Evolutionary conservation across 1,284 basidiomycete species (phyloP), one percentile per base, ranked within the genome.

Genomic region (Cutaneotrichosporon sp.): DNA sequence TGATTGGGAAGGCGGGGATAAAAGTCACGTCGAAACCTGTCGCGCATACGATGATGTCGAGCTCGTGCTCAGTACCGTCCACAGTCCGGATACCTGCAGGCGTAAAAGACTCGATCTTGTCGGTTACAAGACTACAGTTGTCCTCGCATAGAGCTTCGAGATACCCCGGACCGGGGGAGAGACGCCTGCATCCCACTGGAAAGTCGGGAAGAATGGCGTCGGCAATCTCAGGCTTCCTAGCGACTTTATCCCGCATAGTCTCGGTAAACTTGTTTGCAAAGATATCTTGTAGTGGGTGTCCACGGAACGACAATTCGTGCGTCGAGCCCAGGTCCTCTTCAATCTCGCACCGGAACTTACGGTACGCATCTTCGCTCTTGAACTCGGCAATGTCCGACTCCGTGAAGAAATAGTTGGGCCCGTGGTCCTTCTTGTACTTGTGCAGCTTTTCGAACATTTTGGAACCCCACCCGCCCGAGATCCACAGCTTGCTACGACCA

Each of bases 161-260:
- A 66, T 74, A 79, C 5, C 76, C 76, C 18, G 72, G 72, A 0
- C 77, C 77, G 11, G 77, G 77, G 0, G 76, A 78, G 0, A 74
- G 68, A 4, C 77, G 66, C 47, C 64, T 68, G 63, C 76, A 80
- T 1, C 74, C 76, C 21, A 79, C 74, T 0, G 71, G 67, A 59
- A 68, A 68, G 50, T 68, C 61, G 0, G 65, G 61, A 13, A 71
- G 69, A n/a, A 74, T 62, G 42, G 69, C 63, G n/a, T 67, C 69
- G 26, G 67, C 65, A 26, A 71, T 26, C 18, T 22, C 8, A 0
- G 63, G 68, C 58, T 70, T 66, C 47, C 65, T 64, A 46, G 55
- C 56, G 13, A 69, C 40, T 50, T 67, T 56, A 11, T 50, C 42
- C 21, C 61, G 60, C 69, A 72, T 73, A 21, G 70, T 63, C n/a